Evolutionary conservation across 306 rosid species (phyloP).

Genomic region (Corylus heterophylla): DNA sequence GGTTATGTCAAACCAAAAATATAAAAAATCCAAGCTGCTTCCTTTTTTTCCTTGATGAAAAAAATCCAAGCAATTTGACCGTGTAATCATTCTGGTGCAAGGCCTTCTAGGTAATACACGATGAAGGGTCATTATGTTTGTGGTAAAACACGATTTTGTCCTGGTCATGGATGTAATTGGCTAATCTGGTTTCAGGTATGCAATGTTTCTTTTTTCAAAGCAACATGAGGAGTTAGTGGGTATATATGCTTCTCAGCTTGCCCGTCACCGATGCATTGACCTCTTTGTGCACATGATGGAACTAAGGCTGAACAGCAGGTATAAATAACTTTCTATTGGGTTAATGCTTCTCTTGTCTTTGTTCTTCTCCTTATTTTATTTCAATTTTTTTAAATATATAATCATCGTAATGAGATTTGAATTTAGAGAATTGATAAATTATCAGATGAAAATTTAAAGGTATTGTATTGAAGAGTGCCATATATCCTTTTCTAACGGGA

Average conservation of each 20-base stretch:
- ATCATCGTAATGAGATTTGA: not conserved
- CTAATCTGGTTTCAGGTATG: slow-evolving; percentile 64
- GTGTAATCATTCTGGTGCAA: not conserved
- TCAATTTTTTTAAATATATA: slow-evolving; percentile 3
- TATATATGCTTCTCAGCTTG: slow-evolving; percentile 96
- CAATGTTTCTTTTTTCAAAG: slow-evolving; percentile 89
- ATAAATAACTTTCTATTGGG: slow-evolving; percentile 20
- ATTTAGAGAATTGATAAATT: not conserved
- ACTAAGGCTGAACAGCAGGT: slow-evolving; percentile 92
- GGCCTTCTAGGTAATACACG: not conserved
- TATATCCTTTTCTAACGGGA: slow-evolving; percentile 9
- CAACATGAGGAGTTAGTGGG: slow-evolving; percentile 98
- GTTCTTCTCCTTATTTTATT: not conserved
- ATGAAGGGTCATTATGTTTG: slow-evolving; percentile 18
- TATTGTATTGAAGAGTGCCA: not conserved
- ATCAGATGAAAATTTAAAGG: too few relatives aligned
- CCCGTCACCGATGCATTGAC: slow-evolving; percentile 84
- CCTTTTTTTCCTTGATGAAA: not conserved
- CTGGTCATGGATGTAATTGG: slow-evolving; percentile 15
- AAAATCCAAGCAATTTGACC: not conserved
- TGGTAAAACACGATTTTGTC: slow-evolving; percentile 27
- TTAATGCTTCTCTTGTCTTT: not conserved
- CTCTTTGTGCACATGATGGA: slow-evolving; percentile 99
- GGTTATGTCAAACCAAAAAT: not conserved
- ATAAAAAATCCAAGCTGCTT: not conserved